phyloP scores from a whole-genome alignment of 2,329 filamentous ascomycete genomes.

The Sporothrix variecibatus region DNA sequence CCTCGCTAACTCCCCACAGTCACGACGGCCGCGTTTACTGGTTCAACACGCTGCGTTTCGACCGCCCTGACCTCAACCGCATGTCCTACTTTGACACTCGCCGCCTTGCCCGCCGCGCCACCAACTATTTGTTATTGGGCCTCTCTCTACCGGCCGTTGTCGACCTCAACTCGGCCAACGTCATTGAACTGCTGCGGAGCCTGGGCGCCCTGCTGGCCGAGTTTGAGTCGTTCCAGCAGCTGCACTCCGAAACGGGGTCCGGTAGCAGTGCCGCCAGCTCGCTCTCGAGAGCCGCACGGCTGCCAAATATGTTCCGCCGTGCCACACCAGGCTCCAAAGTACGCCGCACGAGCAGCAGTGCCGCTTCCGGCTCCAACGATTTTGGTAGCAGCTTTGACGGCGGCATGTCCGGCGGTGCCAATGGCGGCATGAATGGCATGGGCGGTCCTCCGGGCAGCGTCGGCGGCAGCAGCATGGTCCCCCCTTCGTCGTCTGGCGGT shows the following conservation, averaged over 20 bases:
- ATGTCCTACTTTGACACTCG: slow-evolving; percentile 84
- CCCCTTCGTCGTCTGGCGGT: not conserved
- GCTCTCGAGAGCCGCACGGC: slow-evolving; percentile 68
- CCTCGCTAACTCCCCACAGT: slow-evolving; percentile 47
- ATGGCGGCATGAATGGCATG: slow-evolving; percentile 32
- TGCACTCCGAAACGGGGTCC: slow-evolving; percentile 74
- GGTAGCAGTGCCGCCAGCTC: slow-evolving; percentile 58
- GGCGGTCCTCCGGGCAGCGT: slow-evolving; percentile 34
- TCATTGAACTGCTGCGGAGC: slow-evolving; percentile 82
- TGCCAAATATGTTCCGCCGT: slow-evolving; percentile 82
- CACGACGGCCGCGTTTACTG: slow-evolving; percentile 95
- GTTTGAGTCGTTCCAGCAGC: slow-evolving; percentile 90
- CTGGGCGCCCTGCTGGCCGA: slow-evolving; percentile 84
- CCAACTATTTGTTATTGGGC: slow-evolving; percentile 90
- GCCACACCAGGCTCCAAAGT: slow-evolving; percentile 60
- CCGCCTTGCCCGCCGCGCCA: slow-evolving; percentile 85
- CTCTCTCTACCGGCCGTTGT: slow-evolving; percentile 87
- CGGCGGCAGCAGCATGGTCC: slow-evolving; percentile 7
- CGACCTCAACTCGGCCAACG: slow-evolving; percentile 78
- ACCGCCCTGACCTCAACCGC: slow-evolving; percentile 73
- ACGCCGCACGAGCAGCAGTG: slow-evolving; percentile 55
- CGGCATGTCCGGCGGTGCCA: slow-evolving; percentile 20
- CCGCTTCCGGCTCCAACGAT: slow-evolving; percentile 39
- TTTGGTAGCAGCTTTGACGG: slow-evolving; percentile 17
- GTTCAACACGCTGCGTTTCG: slow-evolving; percentile 97